Conservation (phyloP, 1,284 basidiomycete species). For the Tilletia caries region DNA sequence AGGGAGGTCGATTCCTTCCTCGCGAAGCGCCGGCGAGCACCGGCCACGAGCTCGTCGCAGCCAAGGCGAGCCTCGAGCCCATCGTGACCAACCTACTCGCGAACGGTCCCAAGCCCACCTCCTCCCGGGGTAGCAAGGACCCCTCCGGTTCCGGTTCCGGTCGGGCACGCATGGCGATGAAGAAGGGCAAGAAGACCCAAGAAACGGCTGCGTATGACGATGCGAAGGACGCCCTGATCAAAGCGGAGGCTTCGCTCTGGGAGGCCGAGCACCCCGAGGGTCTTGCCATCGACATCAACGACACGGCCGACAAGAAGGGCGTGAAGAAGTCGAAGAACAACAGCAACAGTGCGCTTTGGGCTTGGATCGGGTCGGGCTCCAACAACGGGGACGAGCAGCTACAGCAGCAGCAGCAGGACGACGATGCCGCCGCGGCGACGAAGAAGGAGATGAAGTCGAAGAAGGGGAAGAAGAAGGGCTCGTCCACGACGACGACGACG, state of each 20-base stretch:
- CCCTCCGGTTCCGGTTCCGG: neutral
- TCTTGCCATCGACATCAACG: neutral
- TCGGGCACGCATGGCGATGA: neutral
- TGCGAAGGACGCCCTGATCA: neutral
- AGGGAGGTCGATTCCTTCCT: neutral
- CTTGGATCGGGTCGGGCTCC: neutral
- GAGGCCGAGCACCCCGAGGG: slow-evolving; percentile 3
- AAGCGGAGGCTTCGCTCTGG: slow-evolving; percentile 1
- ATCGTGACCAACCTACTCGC: neutral
- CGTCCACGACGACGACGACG: neutral
- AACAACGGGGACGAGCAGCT: neutral
- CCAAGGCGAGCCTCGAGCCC: neutral
- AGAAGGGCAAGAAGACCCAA: neutral
- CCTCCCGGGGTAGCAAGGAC: neutral
- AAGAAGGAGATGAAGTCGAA: neutral
- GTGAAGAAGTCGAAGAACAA: neutral
- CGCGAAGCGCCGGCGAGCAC: neutral
- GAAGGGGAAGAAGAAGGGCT: slow-evolving; percentile 10
- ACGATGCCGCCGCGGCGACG: neutral
- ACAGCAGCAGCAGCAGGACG: neutral
- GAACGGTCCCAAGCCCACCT: neutral
- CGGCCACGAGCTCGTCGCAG: neutral
- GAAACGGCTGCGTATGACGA: neutral
- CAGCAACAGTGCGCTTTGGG: neutral
- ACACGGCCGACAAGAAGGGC: slow-evolving; percentile 5